Base-by-base conservation (phyloP, 495 filamentous ascomycete genomes). In the Beverwykella pulmonaria region DNA sequence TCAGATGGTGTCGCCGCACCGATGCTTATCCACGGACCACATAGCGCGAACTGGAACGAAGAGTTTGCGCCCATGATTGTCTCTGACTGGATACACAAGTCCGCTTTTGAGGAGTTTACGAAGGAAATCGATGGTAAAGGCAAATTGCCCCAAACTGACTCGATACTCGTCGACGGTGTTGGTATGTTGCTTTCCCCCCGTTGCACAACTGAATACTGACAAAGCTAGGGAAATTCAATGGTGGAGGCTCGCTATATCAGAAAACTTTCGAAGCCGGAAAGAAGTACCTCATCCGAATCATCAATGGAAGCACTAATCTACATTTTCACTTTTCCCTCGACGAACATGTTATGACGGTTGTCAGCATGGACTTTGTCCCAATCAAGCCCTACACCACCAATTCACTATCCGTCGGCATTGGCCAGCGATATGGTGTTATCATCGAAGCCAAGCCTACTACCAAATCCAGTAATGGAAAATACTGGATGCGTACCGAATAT, bases 211-310 rank as follows among this genome's bases (percentile, higher is more conserved):
- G 17, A 10, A 12, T 44, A n/a, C 39, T 44, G 17, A 44, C 39
- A 44, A 12, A 2, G 17, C 17, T 44, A 44, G 39, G 39, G 63
- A 64, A 54, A 53, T 22, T 32, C 10, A 56, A 47, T 22, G 67
- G 66, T 26, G n/a, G 1, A 25, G 62, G 63, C 20, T n/a, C 23
- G 12, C 61, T 55, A 15, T 68, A 53, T 47, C 34, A 72, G 41
- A 79, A 78, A 59, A 73, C 67, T 25, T 75, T 81, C 71, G 76
- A 74, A 19, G 68, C 73, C 14, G 76, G 73, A 26, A 76, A 76
- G 56, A 73, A 62, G 44, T 74, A 79, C 41, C 69, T 67, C 19
- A 67, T 79, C n/a, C 70, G 76, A 12, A 49, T 78, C n/a, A 73
- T 77, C 55, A 79, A 79, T 55, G 62, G 22, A 10, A 36, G 60